A percentile compares a stretch with the other conserved stretches of the same genome.
phyloP scores from a whole-genome alignment of 2,329 filamentous ascomycete species.

The Cordyceps cateniannulata region DNA sequence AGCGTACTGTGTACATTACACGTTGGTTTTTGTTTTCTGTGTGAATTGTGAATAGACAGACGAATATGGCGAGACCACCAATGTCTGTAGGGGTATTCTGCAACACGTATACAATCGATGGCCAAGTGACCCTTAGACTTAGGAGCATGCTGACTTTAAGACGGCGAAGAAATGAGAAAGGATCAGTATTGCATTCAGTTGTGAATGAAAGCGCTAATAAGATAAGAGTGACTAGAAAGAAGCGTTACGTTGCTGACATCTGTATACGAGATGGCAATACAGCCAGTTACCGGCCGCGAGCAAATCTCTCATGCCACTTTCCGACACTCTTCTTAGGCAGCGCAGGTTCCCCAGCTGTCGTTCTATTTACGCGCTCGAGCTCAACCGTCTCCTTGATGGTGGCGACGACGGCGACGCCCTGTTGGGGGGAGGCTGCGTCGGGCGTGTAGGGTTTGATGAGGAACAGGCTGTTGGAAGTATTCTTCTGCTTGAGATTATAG shows the following conservation, averaged over 20 bases:
- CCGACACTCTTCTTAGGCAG: conserved; percentile 29
- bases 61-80: background rate
- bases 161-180: too few relatives aligned
- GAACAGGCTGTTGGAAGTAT: conserved; percentile 61
- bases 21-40: background rate
- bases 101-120: too few relatives aligned
- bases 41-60: background rate
- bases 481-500: conserved; percentile 58
- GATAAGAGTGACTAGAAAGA: too few relatives aligned
- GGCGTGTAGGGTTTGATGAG: conserved; percentile 35
- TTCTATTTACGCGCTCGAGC: conserved; percentile 49
- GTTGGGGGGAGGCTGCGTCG: conserved; percentile 17
- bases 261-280: too few relatives aligned
- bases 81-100: too few relatives aligned
- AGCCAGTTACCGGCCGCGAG: conserved; percentile 31
- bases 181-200: too few relatives aligned
- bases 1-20: background rate
- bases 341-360: conserved; percentile 25
- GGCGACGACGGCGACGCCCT: conserved; percentile 42
- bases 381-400: conserved; percentile 59
- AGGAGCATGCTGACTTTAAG: too few relatives aligned
- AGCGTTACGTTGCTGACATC: too few relatives aligned
- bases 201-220: too few relatives aligned
- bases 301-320: conserved; percentile 58
- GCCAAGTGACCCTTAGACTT: too few relatives aligned